phyloP scores from a whole-genome alignment of 768 basidiomycete species.

The Tephrocybe sp. region DNA sequence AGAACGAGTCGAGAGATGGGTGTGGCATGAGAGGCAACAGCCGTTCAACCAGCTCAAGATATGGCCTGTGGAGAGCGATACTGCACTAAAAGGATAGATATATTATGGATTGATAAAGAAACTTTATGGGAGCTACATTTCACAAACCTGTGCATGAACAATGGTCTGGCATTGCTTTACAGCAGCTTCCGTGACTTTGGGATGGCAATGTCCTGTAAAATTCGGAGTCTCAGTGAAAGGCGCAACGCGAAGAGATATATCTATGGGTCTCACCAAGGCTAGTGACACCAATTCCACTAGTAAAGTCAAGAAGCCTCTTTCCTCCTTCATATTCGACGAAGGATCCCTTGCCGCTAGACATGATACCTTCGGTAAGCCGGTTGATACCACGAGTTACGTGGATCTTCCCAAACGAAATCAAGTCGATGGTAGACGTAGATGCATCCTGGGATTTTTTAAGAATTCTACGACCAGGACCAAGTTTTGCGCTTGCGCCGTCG shows the following conservation, averaged over 20 bases:
- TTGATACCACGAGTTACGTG: conserved; percentile 49
- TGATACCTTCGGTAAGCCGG: conserved; percentile 52
- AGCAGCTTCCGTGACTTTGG: conserved; percentile 81
- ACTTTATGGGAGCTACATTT: background rate
- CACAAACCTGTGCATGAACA: conserved; percentile 72
- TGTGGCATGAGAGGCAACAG: conserved; percentile 90
- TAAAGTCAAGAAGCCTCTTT: conserved; percentile 78
- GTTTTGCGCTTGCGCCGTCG: background rate
- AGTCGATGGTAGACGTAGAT: conserved; percentile 13
- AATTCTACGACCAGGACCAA: too few species aligned
- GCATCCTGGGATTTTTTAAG: background rate
- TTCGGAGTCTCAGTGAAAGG: background rate
- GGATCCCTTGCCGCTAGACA: conserved; percentile 69
- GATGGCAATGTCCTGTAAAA: conserved; percentile 78
- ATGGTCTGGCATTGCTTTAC: conserved; percentile 84
- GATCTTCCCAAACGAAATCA: conserved; percentile 39
- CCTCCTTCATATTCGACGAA: conserved; percentile 74
- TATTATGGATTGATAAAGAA: background rate
- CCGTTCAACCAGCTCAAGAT: conserved; percentile 82
- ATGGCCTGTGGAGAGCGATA: conserved; percentile 85
- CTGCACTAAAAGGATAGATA: conserved; percentile 62
- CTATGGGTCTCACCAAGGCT: conserved; percentile 57
- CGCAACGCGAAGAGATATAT: background rate
- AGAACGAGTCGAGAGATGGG: conserved; percentile 90
- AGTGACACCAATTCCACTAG: conserved; percentile 85